These are phyloP conservation scores for Neurospora tetraspora DNA, from an alignment of 495 filamentous ascomycete genomes.

Conservation along the genomic window DNA sequence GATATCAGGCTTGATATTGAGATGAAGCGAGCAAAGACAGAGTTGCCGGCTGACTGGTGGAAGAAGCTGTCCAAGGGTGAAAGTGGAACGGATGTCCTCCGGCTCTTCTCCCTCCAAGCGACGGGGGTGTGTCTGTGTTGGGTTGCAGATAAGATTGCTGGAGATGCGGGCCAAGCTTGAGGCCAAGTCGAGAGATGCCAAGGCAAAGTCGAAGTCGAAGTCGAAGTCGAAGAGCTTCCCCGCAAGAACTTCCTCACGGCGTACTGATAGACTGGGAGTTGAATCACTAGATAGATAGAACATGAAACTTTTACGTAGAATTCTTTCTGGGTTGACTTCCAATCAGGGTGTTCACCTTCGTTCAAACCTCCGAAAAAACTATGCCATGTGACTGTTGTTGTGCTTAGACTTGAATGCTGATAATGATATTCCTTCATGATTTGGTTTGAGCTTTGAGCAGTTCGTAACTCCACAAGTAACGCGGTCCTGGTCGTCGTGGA, in stretches of 20 bases:
- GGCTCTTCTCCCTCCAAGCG: too few species aligned
- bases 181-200: neutral
- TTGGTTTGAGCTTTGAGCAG: neutral
- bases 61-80: too few species aligned
- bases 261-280: conserved; percentile 94
- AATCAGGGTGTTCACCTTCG: neutral
- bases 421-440: neutral
- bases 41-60: neutral
- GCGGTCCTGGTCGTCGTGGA: neutral
- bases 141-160: conserved; percentile 4
- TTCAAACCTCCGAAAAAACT: neutral
- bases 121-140: too few species aligned
- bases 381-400: neutral
- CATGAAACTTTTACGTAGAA: neutral
- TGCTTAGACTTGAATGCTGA: neutral
- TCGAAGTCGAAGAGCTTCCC: conserved; percentile 46
- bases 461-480: neutral
- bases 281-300: conserved; percentile 31
- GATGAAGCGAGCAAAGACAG: conserved; percentile 10
- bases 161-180: neutral
- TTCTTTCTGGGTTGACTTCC: neutral
- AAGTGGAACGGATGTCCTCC: too few species aligned
- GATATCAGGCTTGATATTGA: conserved; percentile 20
- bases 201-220: neutral
- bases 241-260: conserved; percentile 75